phyloP scores from a whole-genome alignment of 1,284 basidiomycete species.

The Ustilago hordei region DNA sequence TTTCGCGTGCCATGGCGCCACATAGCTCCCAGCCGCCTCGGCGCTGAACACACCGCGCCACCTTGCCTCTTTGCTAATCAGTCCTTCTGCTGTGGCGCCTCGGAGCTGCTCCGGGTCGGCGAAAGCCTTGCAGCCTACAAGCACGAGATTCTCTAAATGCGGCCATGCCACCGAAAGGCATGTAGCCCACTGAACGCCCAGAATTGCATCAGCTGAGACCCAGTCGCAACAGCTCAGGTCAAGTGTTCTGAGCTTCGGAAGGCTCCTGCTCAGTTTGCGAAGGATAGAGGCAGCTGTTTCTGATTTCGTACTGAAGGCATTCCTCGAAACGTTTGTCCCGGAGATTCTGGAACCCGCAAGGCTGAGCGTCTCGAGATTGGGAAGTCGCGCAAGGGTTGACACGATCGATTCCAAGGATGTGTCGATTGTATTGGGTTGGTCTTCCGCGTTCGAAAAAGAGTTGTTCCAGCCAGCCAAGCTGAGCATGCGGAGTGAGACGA shows the following conservation, averaged over 20 bases:
- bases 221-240: conserved; percentile 48
- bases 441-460: neutral
- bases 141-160: conserved; percentile 18
- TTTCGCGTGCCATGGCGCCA: conserved; percentile 26
- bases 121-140: conserved; percentile 24
- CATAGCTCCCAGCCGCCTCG: conserved; percentile 9
- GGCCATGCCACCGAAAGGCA: conserved; percentile 18
- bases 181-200: conserved; percentile 27
- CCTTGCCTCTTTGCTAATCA: too few species aligned
- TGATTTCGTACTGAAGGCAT: conserved; percentile 6
- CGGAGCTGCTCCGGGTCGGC: neutral
- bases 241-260: conserved; percentile 28
- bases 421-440: neutral
- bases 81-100: neutral
- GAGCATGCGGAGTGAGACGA: conserved; percentile 27
- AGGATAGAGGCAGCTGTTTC: conserved; percentile 22
- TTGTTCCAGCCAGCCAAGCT: conserved; percentile 37
- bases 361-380: conserved; percentile 38
- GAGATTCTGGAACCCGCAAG: conserved; percentile 30
- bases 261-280: conserved; percentile 30
- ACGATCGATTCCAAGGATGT: conserved; percentile 20
- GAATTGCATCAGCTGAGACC: conserved; percentile 31
- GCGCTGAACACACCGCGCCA: neutral
- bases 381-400: conserved; percentile 18
- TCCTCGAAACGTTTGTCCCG: neutral